phyloP scores from a whole-genome alignment of 805 yeast species.

The Yamadazyma tumulicola region DNA sequence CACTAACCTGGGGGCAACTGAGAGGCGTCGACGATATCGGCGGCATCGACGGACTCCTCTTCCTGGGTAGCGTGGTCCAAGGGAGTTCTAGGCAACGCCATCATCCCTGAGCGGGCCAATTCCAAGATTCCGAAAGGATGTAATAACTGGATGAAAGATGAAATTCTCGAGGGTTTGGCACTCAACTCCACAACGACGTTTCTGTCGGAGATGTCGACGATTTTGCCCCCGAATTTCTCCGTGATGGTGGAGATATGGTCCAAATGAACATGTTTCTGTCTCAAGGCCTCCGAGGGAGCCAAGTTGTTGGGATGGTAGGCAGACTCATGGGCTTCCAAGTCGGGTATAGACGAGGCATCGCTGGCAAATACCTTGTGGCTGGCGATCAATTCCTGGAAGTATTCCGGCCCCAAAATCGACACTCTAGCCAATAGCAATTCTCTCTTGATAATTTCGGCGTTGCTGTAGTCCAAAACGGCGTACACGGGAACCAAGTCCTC shows the following conservation, averaged over 20 bases:
- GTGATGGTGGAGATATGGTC: slow-evolving; percentile 78
- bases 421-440: slow-evolving; percentile 90
- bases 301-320: slow-evolving; percentile 84
- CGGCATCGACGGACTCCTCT: slow-evolving; percentile 50
- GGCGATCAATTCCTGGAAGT: slow-evolving; percentile 88
- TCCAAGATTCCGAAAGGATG: slow-evolving; percentile 97
- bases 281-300: slow-evolving; percentile 85
- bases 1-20: slow-evolving; percentile 97
- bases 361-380: slow-evolving; percentile 60
- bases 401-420: slow-evolving; percentile 95
- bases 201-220: slow-evolving; percentile 88
- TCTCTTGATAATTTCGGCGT: slow-evolving; percentile 84
- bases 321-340: slow-evolving; percentile 41
- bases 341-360: slow-evolving; percentile 40
- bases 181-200: slow-evolving; percentile 91
- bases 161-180: slow-evolving; percentile 89
- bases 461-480: slow-evolving; percentile 92
- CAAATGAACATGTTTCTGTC: slow-evolving; percentile 89
- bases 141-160: slow-evolving; percentile 80
- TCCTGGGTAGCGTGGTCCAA: slow-evolving; percentile 49
- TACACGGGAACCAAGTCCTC: slow-evolving; percentile 98
- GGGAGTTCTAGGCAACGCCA: slow-evolving; percentile 97
- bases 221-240: slow-evolving; percentile 85
- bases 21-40: slow-evolving; percentile 78
- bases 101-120: slow-evolving; percentile 96